A percentile compares a stretch with the other conserved stretches of the same genome.
These are phyloP conservation scores for Penicillium salamii DNA, from an alignment of 495 filamentous ascomycete species.

Conservation along the genomic window DNA sequence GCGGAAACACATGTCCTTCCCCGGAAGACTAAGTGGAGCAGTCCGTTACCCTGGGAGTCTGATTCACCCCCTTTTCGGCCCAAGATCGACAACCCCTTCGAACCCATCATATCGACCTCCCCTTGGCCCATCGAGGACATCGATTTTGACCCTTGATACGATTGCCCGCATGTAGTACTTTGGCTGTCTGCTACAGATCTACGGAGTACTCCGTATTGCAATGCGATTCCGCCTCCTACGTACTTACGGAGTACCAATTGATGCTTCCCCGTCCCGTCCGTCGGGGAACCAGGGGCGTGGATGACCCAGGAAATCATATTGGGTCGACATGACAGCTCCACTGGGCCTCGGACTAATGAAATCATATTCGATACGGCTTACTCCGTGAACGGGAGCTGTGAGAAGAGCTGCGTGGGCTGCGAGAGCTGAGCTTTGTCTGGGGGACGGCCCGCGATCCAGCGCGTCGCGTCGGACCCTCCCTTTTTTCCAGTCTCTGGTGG, in stretches of 20 bases:
- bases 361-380: not conserved
- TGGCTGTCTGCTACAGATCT: not conserved
- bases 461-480: not conserved
- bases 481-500: conserved; percentile 17
- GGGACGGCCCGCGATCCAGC: conserved; percentile 14
- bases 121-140: no score
- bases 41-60: conserved; percentile 9
- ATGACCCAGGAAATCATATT: not conserved
- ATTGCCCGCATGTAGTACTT: conserved; percentile 1
- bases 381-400: not conserved
- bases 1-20: not conserved
- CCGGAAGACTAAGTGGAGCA: conserved; percentile 12
- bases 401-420: not conserved
- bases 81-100: not conserved
- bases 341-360: not conserved
- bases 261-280: conserved; percentile 12
- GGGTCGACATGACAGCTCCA: conserved; percentile 2
- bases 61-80: not conserved
- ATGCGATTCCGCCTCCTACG: not conserved
- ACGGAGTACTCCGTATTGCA: not conserved
- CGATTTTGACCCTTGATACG: not conserved
- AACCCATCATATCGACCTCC: not conserved
- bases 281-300: conserved; percentile 10
- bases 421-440: conserved; percentile 3
- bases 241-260: not conserved